Conservation (phyloP, 805 yeast genomes). For the Ogataea salicorniae region DNA sequence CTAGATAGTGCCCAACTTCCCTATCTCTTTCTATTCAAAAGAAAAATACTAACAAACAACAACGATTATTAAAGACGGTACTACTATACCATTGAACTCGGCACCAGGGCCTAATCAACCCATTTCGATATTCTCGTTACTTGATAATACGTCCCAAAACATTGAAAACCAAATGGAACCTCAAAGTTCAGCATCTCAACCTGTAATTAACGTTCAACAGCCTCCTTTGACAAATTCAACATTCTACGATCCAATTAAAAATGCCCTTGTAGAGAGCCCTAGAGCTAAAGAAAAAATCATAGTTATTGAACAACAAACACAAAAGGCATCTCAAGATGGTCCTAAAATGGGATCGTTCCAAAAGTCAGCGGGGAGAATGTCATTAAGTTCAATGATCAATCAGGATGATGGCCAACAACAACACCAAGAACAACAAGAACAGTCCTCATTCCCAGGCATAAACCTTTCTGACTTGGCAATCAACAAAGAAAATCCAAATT, state of each 20-base stretch:
- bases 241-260: slow-evolving; percentile 16
- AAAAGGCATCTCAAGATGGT: not conserved
- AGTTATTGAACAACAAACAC: not conserved
- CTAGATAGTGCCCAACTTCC: too few species aligned
- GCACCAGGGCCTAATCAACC: not conserved
- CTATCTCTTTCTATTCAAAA: too few species aligned
- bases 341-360: too few species aligned
- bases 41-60: too few species aligned
- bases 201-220: not conserved
- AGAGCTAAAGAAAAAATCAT: too few species aligned
- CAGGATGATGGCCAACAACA: slow-evolving; percentile 9
- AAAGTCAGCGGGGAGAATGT: slow-evolving; percentile 11
- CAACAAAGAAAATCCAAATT: slow-evolving; percentile 5
- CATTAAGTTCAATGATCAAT: slow-evolving; percentile 24
- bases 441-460: too few species aligned
- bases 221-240: not conserved
- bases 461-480: not conserved
- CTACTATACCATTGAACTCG: too few species aligned
- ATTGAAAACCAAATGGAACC: not conserved
- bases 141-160: not conserved
- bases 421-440: not conserved
- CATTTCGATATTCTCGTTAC: slow-evolving; percentile 1
- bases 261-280: slow-evolving; percentile 1
- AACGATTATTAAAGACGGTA: too few species aligned
- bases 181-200: not conserved